Base-by-base conservation (phyloP, 345 rosid species). In the Arabidopsis suecica region DNA sequence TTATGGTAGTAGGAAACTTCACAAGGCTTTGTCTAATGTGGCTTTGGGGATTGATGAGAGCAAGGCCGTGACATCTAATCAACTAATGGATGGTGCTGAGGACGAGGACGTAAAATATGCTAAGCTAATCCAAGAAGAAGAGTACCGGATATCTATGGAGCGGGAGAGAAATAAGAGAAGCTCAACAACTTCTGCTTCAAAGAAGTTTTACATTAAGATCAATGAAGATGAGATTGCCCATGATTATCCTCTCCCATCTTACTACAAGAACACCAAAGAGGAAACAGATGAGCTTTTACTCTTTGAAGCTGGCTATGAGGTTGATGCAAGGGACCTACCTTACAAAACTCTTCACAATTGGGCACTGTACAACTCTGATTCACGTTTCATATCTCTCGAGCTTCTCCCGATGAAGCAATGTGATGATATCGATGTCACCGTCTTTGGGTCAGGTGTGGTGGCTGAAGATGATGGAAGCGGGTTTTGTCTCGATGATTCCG, bases 181-280 rank as follows among this genome's bases (percentile, higher is more conserved):
- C 50, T 61, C 84, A 51, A 28, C 84, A 51, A 78, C 73, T 79
- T 75, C 87, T 73, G 54, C 65, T 64, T 76, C 91, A 10, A 85
- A 78, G 41, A 83, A 75, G 18, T 58, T 74, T 60, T 88, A 88
- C 75, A 84, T 91, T 20, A 93, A 89, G 73, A 91, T 91, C 69
- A 80, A 87, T 65, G 97, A 91, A 68, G 96, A 91, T 63, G 93
- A 93, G 56, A 84, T 91, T 75, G 93, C 93, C 5, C 75, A 83
- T 67, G 96, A 91, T 72, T 93, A 93, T 66, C 98, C 97, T 45
- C 83, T 89, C 18, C 98, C 98, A 20, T 79, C 86, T 41, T 91
- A 78, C 79, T 91, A 89, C 78, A 82, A 83, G 73, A 78, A 58
- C 53, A 75, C 78, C 48, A 45, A 33, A 33, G 87, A 83, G 57